Base-by-base conservation (phyloP, 2,329 filamentous ascomycete species). In the Xylariaceae sp. region DNA sequence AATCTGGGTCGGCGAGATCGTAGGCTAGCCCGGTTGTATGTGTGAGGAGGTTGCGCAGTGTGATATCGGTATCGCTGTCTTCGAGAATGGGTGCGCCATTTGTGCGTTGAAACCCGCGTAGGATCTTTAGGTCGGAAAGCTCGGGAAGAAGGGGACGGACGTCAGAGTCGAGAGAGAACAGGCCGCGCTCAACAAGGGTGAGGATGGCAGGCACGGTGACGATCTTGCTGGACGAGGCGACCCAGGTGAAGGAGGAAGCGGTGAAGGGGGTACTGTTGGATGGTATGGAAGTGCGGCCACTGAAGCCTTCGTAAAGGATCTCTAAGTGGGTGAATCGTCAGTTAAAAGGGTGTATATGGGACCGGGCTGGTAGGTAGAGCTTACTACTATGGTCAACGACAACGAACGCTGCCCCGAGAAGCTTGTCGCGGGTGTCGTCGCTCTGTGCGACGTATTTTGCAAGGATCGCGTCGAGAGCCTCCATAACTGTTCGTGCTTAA, bases 1-100 rank as follows among this genome's bases (percentile, higher is more conserved):
- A 29, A 12, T 44, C 42, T 14, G 36, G 42, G n/a, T 44, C 23
- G 12, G 42, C 35, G 20, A 44, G 32, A 22, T 44, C 36, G 10
- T 39, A n/a, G 27, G 36, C 35, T 20, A 44, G 38, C 21, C 11
- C 36, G 5, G 35, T 16, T 7, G 21, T 40, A 37, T 44, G 42
- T 5, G 36, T 39, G 16, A 42, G 32, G 27, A 40, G 42, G 29
- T 39, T 36, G 22, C 33, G 40, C 16, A 37, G 17, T 2, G 40
- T 42, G 6, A 42, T 42, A 12, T 10, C 33, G 14, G 32, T 32
- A n/a, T 17, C 21, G 16, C 36, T n/a, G 10, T 8, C 32, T 36
- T 42, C 40, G 6, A 42, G 20, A 4, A 42, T 42, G n/a, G 40
- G 40, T 7, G 22, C 16, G 20, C 40, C 32, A 19, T 42, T 22